Evolutionary conservation across 345 rosid species (phyloP), one percentile per base, ranked within the genome.

Genomic region (Bretschneidera sinensis): DNA sequence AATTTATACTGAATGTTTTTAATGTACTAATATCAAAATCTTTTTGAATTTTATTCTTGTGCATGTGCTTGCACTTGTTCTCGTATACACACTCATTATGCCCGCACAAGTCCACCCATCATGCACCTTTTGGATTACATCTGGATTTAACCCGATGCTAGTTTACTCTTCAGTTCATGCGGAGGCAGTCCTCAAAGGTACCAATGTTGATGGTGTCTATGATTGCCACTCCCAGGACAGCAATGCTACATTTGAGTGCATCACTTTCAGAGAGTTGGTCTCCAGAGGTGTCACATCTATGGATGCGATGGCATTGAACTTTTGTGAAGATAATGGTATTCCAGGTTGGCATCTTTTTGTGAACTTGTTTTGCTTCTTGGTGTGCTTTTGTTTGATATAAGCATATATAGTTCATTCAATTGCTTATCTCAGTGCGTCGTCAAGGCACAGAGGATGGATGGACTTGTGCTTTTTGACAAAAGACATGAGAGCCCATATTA

Each of bases 301-400:
- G 92, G 96, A 92, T 64, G 68, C 83, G 61, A 81, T 87, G 91
- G 85, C 96, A 22, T 79, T 89, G 48, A 85, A 86, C 51, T 85
- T 78, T 55, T 92, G 98, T 63, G 95, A 92, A 74, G 92, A 92
- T 63, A 92, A 92, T 18, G 74, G 74, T 71, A 89, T 92, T 73
- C 95, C 98, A 43, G 98, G 98, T 89, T 51, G 1, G 87, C 62
- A 48, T 57, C 43, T 57, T 15, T 24, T 31, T 14, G 0, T 49
- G 6, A 2, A 21, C 28, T 22, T 39, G 11, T 39, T 39, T 5
- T 39, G 45, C 45, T 7, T 14, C 11, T 39, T 5, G 11, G 1
- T 39, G 33, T 28, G 33, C 33, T 28, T 28, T 28, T 28, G 33
- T 28, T n/a, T n/a, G n/a, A 28, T 28, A 28, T 28, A 28, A 28